Evolutionary conservation across 177 flowering plant species (phyloP).

Genomic region (Telopea speciosissima): DNA sequence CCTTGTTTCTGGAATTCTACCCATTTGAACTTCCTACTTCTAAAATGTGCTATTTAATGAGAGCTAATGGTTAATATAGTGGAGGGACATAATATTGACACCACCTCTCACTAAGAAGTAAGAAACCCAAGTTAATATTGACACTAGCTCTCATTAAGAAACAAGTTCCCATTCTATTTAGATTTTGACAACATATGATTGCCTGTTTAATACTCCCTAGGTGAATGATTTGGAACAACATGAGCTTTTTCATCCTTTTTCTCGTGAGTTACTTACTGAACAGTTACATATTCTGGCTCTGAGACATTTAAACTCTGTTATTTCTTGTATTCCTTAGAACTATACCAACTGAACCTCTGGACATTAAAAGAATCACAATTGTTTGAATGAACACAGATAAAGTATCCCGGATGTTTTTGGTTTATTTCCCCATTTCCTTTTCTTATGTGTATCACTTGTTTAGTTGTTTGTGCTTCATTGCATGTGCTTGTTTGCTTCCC

Average conservation of each 20-base stretch:
- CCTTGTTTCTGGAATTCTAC: no score
- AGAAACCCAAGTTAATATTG: no score
- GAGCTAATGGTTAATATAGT: no score
- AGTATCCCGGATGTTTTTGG: neutral
- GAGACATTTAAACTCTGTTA: no score
- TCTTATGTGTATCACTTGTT: neutral
- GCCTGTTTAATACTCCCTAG: neutral
- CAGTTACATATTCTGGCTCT: neutral
- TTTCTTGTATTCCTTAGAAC: neutral
- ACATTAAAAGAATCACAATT: no score
- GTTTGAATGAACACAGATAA: neutral
- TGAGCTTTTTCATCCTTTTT: neutral
- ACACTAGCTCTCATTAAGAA: no score
- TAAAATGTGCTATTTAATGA: no score
- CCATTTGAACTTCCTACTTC: no score
- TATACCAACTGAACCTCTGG: neutral
- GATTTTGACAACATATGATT: neutral
- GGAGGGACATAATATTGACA: neutral
- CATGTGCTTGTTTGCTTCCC: neutral
- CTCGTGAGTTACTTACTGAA: no score
- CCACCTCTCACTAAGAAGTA: neutral
- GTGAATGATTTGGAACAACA: neutral
- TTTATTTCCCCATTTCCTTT: neutral
- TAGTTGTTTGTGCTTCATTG: neutral
- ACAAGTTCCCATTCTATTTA: neutral